Evolutionary conservation across 1,139 yeast species (phyloP).

Genomic region (Zygosaccharomyces pseudobailii): DNA sequence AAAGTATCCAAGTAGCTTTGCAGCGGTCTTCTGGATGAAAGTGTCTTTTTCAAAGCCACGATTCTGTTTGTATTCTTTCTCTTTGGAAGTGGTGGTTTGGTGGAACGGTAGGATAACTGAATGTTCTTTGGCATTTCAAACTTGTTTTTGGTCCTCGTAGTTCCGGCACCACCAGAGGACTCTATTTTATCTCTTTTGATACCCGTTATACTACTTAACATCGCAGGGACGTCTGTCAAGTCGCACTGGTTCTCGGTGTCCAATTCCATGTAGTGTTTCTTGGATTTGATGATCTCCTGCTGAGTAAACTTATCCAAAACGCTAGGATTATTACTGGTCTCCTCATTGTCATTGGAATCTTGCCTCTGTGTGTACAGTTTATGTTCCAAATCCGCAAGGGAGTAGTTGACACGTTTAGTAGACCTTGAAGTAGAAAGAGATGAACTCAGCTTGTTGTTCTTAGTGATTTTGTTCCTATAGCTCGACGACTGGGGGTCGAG

Average conservation of each 20-base stretch:
- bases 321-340: constrained; percentile 3
- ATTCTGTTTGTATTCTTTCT: constrained; percentile 31
- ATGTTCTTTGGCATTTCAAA: constrained; percentile 31
- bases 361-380: constrained; percentile 23
- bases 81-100: constrained; percentile 30
- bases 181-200: constrained; percentile 30
- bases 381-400: constrained; percentile 33
- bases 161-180: constrained; percentile 14
- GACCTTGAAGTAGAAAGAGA: constrained; percentile 13
- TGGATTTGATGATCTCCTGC: constrained; percentile 30
- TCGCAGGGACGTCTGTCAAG: constrained; percentile 26
- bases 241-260: constrained; percentile 33
- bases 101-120: constrained; percentile 30
- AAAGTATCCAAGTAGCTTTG: constrained; percentile 32
- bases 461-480: constrained; percentile 17
- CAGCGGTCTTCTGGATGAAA: constrained; percentile 29
- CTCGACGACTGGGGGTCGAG: constrained; percentile 25
- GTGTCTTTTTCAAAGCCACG: constrained; percentile 29
- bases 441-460: constrained; percentile 6
- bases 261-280: constrained; percentile 32
- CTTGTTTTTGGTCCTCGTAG: constrained; percentile 19
- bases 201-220: constrained; percentile 31
- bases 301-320: constrained; percentile 26
- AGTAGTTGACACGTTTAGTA: constrained; percentile 32
- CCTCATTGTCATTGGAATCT: constrained; percentile 8